These are phyloP conservation scores for Didymella pomorum DNA, from an alignment of 2,329 filamentous ascomycete species.

Conservation along the genomic window DNA sequence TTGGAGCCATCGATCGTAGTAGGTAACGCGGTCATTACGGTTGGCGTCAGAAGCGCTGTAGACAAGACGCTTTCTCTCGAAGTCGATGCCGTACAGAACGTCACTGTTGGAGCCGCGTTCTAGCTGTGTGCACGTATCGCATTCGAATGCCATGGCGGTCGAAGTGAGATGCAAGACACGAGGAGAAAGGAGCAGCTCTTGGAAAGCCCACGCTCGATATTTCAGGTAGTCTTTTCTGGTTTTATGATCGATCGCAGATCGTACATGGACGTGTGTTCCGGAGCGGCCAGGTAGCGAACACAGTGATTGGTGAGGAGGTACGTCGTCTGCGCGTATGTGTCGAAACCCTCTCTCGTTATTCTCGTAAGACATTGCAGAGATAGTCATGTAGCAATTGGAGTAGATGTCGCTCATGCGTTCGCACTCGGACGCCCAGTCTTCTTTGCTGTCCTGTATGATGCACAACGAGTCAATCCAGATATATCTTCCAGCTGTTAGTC, in stretches of 20 bases:
- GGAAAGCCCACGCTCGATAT: conserved; percentile 29
- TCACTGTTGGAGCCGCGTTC: conserved; percentile 13
- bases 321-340: background rate
- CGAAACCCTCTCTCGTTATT: conserved; percentile 13
- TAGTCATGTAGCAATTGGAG: conserved; percentile 11
- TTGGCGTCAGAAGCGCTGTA: background rate
- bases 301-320: conserved; percentile 1
- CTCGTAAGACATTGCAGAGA: conserved; percentile 19
- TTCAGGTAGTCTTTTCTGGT: conserved; percentile 10
- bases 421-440: conserved; percentile 16
- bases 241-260: conserved; percentile 15
- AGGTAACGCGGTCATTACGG: background rate
- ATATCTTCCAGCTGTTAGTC: conserved; percentile 5
- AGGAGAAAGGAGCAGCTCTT: conserved; percentile 31
- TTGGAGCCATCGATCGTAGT: conserved; percentile 16
- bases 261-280: conserved; percentile 1
- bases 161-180: conserved; percentile 29
- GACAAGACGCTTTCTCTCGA: conserved; percentile 8
- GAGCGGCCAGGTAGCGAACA: conserved; percentile 2
- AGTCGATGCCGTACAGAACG: conserved; percentile 6
- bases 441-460: conserved; percentile 19
- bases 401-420: conserved; percentile 14
- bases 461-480: conserved; percentile 22
- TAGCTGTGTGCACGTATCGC: conserved; percentile 14
- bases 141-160: conserved; percentile 28